Conservation (phyloP, 2,329 filamentous ascomycete genomes). For the Penicillium palitans region DNA sequence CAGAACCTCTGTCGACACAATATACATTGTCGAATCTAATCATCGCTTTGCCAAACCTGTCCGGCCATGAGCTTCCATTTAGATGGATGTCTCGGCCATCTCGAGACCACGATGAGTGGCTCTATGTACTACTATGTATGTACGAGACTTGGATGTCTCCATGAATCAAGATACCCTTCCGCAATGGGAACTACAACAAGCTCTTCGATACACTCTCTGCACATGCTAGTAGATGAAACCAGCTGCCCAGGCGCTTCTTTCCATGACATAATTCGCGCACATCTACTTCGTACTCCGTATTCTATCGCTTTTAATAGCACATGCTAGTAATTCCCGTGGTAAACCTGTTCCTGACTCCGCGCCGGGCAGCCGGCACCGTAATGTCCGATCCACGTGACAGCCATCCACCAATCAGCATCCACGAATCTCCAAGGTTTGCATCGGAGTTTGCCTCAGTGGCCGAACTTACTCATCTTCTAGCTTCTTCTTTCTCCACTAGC, state of each 20-base stretch:
- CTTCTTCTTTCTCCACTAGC: conserved; percentile 30
- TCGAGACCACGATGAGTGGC: conserved; percentile 3
- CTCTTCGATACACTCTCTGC: background rate
- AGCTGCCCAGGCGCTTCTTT: background rate
- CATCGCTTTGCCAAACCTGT: background rate
- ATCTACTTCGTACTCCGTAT: too few species aligned
- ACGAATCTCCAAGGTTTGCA: conserved; percentile 11
- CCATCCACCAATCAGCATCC: background rate
- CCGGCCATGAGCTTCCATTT: background rate
- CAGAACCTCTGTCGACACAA: background rate
- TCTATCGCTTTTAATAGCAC: background rate
- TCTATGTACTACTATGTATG: conserved; percentile 4
- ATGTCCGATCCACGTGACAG: conserved; percentile 12
- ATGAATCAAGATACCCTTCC: conserved; percentile 18
- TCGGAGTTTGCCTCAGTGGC: conserved; percentile 18
- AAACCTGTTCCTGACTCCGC: conserved; percentile 7
- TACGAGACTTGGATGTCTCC: conserved; percentile 14
- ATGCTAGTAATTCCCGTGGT: conserved; percentile 2
- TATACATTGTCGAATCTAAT: background rate
- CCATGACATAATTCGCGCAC: background rate
- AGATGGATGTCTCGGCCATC: background rate
- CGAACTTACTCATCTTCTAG: conserved; percentile 31
- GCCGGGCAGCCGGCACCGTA: background rate
- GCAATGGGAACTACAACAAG: conserved; percentile 3
- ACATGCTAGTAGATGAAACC: background rate